A percentile compares a stretch with the other conserved stretches of the same genome.
These are phyloP conservation scores for Aethionema arabicum DNA, from an alignment of 345 rosid genomes.

Conservation along the genomic window DNA sequence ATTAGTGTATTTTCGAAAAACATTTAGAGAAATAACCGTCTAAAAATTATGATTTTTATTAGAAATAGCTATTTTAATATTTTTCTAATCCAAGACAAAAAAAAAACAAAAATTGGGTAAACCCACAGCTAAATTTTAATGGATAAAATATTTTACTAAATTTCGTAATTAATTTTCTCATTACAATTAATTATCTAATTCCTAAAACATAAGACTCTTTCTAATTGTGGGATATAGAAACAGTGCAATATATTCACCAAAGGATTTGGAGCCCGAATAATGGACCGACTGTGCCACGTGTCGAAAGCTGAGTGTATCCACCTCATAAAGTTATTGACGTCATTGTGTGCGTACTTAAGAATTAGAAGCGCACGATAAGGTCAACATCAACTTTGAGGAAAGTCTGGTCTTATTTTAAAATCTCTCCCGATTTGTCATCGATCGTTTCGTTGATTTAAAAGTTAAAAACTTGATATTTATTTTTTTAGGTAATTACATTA, in stretches of 20 bases:
- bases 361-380: slow-evolving; percentile 37
- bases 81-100: no score
- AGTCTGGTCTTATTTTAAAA: not conserved
- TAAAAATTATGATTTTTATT: no score
- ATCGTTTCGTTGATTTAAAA: slow-evolving; percentile 28
- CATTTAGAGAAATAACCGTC: no score
- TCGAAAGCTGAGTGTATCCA: slow-evolving; percentile 1
- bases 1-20: no score
- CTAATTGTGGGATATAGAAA: slow-evolving; percentile 10
- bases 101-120: no score
- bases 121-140: no score
- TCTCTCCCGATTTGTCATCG: slow-evolving; percentile 27
- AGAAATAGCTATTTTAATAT: no score
- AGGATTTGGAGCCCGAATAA: not conserved
- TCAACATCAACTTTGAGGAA: slow-evolving; percentile 13
- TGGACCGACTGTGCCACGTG: not conserved
- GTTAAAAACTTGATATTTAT: slow-evolving; percentile 2
- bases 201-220: slow-evolving; percentile 24
- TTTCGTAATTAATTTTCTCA: not conserved
- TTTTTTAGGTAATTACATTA: not conserved
- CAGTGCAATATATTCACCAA: slow-evolving; percentile 2
- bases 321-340: slow-evolving; percentile 35
- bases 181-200: slow-evolving; percentile 4
- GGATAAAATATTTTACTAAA: no score
- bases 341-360: slow-evolving; percentile 32